Evolutionary conservation across 352 stramenopile species (phyloP), one percentile per base, ranked within the genome.

Genomic region (Globisporangium cylindrosporum): DNA sequence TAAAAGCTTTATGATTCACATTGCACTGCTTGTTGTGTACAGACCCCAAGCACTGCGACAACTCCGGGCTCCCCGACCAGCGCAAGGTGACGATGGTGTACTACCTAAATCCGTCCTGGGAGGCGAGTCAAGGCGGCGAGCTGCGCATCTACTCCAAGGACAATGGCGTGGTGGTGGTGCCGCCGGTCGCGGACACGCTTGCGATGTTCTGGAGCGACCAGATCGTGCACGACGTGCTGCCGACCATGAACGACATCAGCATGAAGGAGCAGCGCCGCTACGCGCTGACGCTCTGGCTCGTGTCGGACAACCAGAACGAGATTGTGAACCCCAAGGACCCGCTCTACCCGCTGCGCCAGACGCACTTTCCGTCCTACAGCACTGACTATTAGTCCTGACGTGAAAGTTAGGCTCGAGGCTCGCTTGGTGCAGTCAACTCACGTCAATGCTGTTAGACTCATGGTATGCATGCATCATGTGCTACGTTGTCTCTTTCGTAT

Each of bases 271-370:
- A 69, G 22, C 75, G 76, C 22, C 82, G 93, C 43, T 88, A 90
- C 43, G 93, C 93, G 18, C 74, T 98, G 54, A 98, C 93, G 54
- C 72, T 97, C 59, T 98, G 93, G 93, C 89, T 97, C 48, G 75
- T 85, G 27, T 67, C 73, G 24, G 78, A 85, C 54, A 82, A 85
- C 69, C 24, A 69, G 29, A 65, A 49, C n/a, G 75, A 85, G 69
- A 85, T 85, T 59, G 75, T 77, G n/a, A 80, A 85, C 72, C 68
- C 64, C 6, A 59, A 66, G 24, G 73, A 85, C 46, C 75, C 74
- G 46, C 72, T 76, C 24, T 85, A 74, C 64, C 14, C 51, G 36
- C 61, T 80, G 25, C 77, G 77, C 22, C 68, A 81, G 46, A 58
- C 73, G 56, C 71, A 85, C 59, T 85, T 81, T n/a, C 72, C 73